Evolutionary conservation across 306 rosid genomes (phyloP).

Genomic region (Macrotyloma uniflorum): DNA sequence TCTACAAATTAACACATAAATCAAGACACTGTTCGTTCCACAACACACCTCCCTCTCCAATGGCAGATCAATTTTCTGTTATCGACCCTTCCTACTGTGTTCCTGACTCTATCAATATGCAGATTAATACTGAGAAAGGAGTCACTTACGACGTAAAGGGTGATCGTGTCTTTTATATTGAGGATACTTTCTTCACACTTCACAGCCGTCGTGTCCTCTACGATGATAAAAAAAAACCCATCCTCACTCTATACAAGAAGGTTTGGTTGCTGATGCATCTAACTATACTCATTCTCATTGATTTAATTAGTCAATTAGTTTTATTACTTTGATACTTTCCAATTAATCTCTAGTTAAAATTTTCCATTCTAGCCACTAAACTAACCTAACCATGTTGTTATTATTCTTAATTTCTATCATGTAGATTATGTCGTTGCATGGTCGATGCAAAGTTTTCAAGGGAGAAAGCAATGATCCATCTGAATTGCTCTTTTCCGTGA

Average conservation of each 20-base stretch:
- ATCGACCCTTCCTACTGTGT: background rate
- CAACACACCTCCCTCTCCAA: background rate
- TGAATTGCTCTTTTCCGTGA: background rate
- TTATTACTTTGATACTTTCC: too few species aligned
- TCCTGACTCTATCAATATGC: background rate
- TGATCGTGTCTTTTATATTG: background rate
- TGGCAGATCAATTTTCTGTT: background rate
- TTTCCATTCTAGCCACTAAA: too few species aligned
- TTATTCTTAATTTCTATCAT: background rate
- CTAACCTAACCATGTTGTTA: background rate
- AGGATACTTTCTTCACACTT: background rate
- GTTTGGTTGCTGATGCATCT: background rate
- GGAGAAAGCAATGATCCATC: background rate
- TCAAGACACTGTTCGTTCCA: too few species aligned
- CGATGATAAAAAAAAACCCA: background rate
- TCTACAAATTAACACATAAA: too few species aligned
- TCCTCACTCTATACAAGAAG: background rate
- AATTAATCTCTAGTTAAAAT: too few species aligned
- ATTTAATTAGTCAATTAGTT: too few species aligned
- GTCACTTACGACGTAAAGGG: background rate
- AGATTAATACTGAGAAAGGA: background rate
- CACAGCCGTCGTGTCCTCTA: background rate
- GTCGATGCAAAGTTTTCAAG: background rate
- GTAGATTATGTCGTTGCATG: background rate
- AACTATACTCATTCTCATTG: too few species aligned